phyloP scores from a whole-genome alignment of 805 yeast species.

The Ogataea salicorniae region DNA sequence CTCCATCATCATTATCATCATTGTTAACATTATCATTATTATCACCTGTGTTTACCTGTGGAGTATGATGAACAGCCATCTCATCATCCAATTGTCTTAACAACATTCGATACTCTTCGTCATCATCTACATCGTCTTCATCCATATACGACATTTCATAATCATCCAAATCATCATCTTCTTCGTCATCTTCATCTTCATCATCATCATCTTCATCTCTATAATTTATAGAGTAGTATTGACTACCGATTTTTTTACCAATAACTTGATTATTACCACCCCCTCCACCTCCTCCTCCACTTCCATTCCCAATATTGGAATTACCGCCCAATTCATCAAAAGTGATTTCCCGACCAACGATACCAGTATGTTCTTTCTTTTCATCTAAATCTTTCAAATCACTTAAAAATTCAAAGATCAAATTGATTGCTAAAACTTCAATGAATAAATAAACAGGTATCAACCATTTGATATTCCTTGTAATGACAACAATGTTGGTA shows the following conservation, averaged over 20 bases:
- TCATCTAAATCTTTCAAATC: conserved; percentile 48
- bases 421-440: conserved; percentile 45
- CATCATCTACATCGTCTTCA: background rate
- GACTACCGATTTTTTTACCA: background rate
- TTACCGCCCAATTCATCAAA: background rate
- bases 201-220: background rate
- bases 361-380: conserved; percentile 47
- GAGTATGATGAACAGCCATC: too few species aligned
- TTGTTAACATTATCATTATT: background rate
- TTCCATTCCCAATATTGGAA: too few species aligned
- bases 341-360: conserved; percentile 56
- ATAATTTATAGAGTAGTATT: background rate
- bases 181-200: background rate
- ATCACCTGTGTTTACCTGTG: too few species aligned
- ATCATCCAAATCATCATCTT: background rate
- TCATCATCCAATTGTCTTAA: too few species aligned
- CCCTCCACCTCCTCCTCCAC: too few species aligned
- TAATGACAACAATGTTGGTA: conserved; percentile 23
- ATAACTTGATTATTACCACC: too few species aligned
- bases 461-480: conserved; percentile 46
- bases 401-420: conserved; percentile 65
- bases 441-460: conserved; percentile 40
- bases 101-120: too few species aligned
- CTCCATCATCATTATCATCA: background rate
- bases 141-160: background rate